These are phyloP conservation scores for Odonthalia washingtoniensis DNA, from an alignment of 31 red algal species.

Conservation along the genomic window DNA sequence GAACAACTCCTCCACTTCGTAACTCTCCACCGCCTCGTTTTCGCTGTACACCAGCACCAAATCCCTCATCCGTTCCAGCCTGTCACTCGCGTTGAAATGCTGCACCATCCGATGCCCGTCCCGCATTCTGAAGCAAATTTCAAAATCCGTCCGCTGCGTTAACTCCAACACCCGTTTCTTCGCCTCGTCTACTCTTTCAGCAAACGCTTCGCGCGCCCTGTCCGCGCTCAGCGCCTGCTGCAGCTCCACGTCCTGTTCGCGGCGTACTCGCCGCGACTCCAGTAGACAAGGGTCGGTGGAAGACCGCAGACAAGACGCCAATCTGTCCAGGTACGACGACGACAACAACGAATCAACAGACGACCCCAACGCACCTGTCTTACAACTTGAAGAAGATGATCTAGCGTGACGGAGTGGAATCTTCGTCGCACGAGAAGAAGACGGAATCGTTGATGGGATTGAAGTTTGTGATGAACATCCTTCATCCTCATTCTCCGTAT, in stretches of 20 bases:
- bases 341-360: slow-evolving; percentile 56
- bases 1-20: slow-evolving; percentile 6
- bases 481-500: too few relatives aligned
- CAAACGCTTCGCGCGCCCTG: slow-evolving; percentile 20
- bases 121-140: too few relatives aligned
- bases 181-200: slow-evolving; percentile 21
- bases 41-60: slow-evolving; percentile 42
- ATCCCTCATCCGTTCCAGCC: slow-evolving; percentile 40
- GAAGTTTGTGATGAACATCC: too few relatives aligned
- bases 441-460: too few relatives aligned
- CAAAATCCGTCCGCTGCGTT: slow-evolving; percentile 12
- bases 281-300: slow-evolving; percentile 38
- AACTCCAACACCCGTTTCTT: slow-evolving; percentile 3
- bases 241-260: slow-evolving; percentile 59
- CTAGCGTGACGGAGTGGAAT: too few relatives aligned
- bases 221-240: slow-evolving; percentile 34
- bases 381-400: slow-evolving; percentile 1
- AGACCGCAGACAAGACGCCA: slow-evolving; percentile 54
- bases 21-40: not conserved
- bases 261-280: slow-evolving; percentile 45
- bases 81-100: slow-evolving; percentile 29
- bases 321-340: slow-evolving; percentile 52
- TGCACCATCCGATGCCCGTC: slow-evolving; percentile 32
- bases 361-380: not conserved
- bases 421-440: too few relatives aligned